A percentile compares a stretch with the other conserved stretches of the same genome.
Evolutionary conservation across 805 yeast species (phyloP).

Genomic region (Yarrowia bubula): DNA sequence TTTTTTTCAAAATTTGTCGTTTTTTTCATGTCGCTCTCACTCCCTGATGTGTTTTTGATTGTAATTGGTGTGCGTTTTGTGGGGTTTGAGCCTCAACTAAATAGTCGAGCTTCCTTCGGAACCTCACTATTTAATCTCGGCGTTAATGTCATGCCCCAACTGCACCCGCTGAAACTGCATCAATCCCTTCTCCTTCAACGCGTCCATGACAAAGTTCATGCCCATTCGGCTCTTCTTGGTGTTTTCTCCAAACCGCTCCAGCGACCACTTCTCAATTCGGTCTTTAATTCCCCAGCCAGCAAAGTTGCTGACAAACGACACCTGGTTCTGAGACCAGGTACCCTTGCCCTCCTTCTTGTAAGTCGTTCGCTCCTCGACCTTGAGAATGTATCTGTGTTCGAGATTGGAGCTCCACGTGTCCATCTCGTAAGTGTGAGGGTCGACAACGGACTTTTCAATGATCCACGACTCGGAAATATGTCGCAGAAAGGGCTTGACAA

Average conservation of each 20-base stretch:
- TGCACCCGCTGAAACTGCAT: slow-evolving; percentile 11
- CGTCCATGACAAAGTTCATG: slow-evolving; percentile 73
- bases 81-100: too few species aligned
- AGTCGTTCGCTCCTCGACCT: slow-evolving; percentile 72
- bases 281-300: slow-evolving; percentile 60
- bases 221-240: slow-evolving; percentile 66
- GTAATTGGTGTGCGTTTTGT: too few species aligned
- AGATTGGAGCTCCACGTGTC: slow-evolving; percentile 73
- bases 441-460: slow-evolving; percentile 71
- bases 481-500: slow-evolving; percentile 75
- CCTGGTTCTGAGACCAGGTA: slow-evolving; percentile 46
- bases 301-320: slow-evolving; percentile 70
- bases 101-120: too few species aligned
- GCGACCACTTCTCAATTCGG: slow-evolving; percentile 81
- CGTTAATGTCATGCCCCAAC: not conserved
- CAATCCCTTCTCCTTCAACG: slow-evolving; percentile 39
- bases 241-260: slow-evolving; percentile 64
- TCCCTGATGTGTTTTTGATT: too few species aligned
- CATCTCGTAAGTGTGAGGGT: slow-evolving; percentile 56
- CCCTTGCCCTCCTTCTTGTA: slow-evolving; percentile 42
- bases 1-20: too few species aligned
- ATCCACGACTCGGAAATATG: slow-evolving; percentile 72
- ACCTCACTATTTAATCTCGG: not conserved
- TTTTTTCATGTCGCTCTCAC: too few species aligned
- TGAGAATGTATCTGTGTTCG: slow-evolving; percentile 75